phyloP scores from a whole-genome alignment of 495 filamentous ascomycete species.

The Xylona heveae region DNA sequence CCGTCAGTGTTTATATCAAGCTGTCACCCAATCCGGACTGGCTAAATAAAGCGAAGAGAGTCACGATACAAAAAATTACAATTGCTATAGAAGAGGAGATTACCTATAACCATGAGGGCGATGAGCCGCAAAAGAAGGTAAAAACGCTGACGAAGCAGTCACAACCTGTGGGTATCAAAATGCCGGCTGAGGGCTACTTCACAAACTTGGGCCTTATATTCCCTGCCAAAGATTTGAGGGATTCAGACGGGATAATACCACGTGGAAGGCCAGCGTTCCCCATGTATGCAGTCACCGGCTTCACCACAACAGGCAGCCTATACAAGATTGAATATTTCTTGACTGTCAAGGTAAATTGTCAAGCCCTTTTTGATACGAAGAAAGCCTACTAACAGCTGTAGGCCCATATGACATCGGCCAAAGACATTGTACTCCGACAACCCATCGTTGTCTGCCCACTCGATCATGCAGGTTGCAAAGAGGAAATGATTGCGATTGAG shows the following conservation, averaged over 20 bases:
- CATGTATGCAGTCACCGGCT: constrained; percentile 67
- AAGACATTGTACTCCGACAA: constrained; percentile 77
- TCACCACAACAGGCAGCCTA: constrained; percentile 80
- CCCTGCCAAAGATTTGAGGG: constrained; percentile 73
- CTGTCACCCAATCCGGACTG: constrained; percentile 80
- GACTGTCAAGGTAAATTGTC: constrained; percentile 57
- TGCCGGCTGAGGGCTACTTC: constrained; percentile 74
- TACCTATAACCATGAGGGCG: constrained; percentile 93
- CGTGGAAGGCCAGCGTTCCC: constrained; percentile 74
- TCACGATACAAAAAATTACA: constrained; percentile 86
- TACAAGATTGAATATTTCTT: constrained; percentile 98
- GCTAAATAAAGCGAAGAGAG: constrained; percentile 70
- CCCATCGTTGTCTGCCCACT: constrained; percentile 92
- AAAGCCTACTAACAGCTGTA: constrained; percentile 14
- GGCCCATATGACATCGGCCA: constrained; percentile 79
- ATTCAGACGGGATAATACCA: constrained; percentile 73
- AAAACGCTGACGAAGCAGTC: constrained; percentile 71
- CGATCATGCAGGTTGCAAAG: constrained; percentile 86
- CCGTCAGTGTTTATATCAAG: constrained; percentile 88
- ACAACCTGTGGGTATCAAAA: constrained; percentile 55
- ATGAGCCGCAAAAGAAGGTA: constrained; percentile 79
- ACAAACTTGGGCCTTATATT: constrained; percentile 84
- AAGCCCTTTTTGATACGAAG: background rate
- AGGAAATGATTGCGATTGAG: constrained; percentile 95
- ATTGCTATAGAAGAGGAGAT: constrained; percentile 93